Percentiles rank a stretch among this genome's conserved stretches.
Conservation (phyloP, 164 flowering plant genomes). For the Houttuynia cordata region DNA sequence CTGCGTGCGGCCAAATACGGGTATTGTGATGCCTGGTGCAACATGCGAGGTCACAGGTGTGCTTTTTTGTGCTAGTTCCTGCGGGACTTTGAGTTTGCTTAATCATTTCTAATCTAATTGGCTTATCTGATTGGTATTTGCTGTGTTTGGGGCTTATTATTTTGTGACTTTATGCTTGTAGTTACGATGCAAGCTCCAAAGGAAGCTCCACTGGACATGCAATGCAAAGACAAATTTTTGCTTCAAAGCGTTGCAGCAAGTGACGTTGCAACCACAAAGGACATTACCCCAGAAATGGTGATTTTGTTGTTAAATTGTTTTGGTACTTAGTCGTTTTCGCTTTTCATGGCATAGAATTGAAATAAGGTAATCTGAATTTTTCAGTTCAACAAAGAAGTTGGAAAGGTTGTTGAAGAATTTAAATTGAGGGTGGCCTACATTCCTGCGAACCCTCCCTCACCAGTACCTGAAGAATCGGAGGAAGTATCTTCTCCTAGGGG, state of each 20-base stretch:
- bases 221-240: conserved; percentile 86
- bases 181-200: conserved; percentile 92
- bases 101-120: neutral
- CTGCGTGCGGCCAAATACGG: conserved; percentile 80
- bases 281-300: conserved; percentile 64
- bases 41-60: conserved; percentile 68
- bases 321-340: neutral
- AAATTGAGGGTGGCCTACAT: conserved; percentile 72
- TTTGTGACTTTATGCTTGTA: conserved; percentile 9
- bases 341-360: neutral
- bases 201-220: conserved; percentile 68
- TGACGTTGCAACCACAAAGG: conserved; percentile 36
- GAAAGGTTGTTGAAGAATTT: conserved; percentile 68
- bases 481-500: conserved; percentile 75
- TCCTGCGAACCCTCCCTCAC: conserved; percentile 86
- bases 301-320: neutral
- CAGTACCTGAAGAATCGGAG: conserved; percentile 89
- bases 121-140: too few species aligned
- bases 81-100: neutral
- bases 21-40: conserved; percentile 50
- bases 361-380: conserved; percentile 9
- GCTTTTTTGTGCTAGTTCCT: neutral
- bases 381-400: conserved; percentile 68
- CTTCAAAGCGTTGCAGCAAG: conserved; percentile 57
- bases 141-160: neutral